Evolutionary conservation across 345 rosid genomes (phyloP).

Genomic region (Cardamine resedifolia): DNA sequence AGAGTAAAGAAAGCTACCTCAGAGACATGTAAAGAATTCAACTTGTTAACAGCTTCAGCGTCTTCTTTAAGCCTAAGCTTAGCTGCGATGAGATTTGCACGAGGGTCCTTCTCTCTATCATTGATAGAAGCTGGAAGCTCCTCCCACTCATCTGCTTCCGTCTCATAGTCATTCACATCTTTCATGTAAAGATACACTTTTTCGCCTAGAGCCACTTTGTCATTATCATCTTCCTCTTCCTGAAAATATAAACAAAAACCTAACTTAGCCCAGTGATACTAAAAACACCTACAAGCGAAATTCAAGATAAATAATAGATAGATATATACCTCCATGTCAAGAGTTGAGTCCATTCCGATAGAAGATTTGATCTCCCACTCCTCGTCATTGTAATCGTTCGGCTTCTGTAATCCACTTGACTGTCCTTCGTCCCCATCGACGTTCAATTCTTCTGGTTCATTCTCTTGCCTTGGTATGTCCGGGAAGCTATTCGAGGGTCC

Average conservation of each 20-base stretch:
- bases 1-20: slow-evolving; percentile 37
- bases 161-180: slow-evolving; percentile 51
- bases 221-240: slow-evolving; percentile 80
- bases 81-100: slow-evolving; percentile 73
- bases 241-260: slow-evolving; percentile 32
- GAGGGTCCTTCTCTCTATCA: slow-evolving; percentile 58
- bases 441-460: slow-evolving; percentile 40
- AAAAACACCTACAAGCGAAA: not conserved
- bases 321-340: slow-evolving; percentile 61
- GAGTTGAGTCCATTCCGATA: slow-evolving; percentile 68
- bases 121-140: slow-evolving; percentile 49
- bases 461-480: slow-evolving; percentile 6
- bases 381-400: slow-evolving; percentile 55
- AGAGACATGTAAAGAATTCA: slow-evolving; percentile 52
- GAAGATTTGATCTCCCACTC: slow-evolving; percentile 75
- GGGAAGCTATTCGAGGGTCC: slow-evolving; percentile 18
- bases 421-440: slow-evolving; percentile 26
- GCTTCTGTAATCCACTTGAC: slow-evolving; percentile 35
- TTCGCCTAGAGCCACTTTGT: slow-evolving; percentile 60
- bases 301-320: not conserved
- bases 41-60: slow-evolving; percentile 62
- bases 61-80: slow-evolving; percentile 72
- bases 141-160: slow-evolving; percentile 46
- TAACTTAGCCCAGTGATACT: not conserved
- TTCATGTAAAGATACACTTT: slow-evolving; percentile 43